These are phyloP conservation scores for Jaapia argillacea DNA, from an alignment of 768 basidiomycete species.

Conservation along the genomic window DNA sequence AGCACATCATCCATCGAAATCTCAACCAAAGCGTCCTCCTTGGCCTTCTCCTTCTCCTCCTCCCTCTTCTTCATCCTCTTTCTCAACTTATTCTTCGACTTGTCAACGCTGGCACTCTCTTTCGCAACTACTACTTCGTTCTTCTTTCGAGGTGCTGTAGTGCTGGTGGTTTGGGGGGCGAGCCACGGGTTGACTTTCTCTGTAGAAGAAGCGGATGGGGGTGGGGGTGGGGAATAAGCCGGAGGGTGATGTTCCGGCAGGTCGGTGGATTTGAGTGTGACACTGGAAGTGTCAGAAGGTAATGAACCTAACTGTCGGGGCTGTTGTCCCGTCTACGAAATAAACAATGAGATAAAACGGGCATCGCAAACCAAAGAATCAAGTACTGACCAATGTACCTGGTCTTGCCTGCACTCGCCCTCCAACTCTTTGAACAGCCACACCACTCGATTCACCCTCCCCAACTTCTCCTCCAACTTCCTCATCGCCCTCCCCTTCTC, in stretches of 20 bases:
- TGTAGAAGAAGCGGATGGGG: constrained; percentile 13
- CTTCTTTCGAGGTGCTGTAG: constrained; percentile 52
- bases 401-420: constrained; percentile 61
- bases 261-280: constrained; percentile 52
- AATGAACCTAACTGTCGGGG: constrained; percentile 21
- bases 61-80: constrained; percentile 49
- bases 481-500: constrained; percentile 21
- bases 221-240: constrained; percentile 7
- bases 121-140: constrained; percentile 70
- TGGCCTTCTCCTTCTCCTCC: constrained; percentile 46
- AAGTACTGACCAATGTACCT: constrained; percentile 22
- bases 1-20: constrained; percentile 53
- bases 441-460: constrained; percentile 22
- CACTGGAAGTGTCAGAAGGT: constrained; percentile 54
- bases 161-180: constrained; percentile 19
- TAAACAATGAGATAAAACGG: no score
- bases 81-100: constrained; percentile 66
- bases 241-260: constrained; percentile 28
- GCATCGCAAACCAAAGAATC: no score
- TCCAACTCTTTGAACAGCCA: constrained; percentile 46
- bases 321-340: no score
- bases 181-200: constrained; percentile 75
- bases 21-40: constrained; percentile 74
- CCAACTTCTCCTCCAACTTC: constrained; percentile 18
- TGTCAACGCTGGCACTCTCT: constrained; percentile 45